Conservation (phyloP, 1,139 yeast species). For the Debaryomyces psychrophilus region DNA sequence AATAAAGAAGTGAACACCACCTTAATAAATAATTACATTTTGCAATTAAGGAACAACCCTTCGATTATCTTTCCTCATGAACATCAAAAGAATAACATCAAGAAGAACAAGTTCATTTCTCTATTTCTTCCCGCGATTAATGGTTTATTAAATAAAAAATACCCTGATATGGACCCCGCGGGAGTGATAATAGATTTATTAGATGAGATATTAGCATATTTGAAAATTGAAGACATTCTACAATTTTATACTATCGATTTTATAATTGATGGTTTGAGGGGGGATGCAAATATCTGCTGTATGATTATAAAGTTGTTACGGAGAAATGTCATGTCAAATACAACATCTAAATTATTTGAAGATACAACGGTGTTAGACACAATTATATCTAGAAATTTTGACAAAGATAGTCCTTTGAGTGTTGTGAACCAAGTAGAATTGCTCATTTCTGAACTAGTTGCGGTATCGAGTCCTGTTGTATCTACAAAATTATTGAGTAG, state of each 20-base stretch:
- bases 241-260: conserved; percentile 25
- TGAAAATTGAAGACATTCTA: conserved; percentile 24
- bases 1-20: neutral
- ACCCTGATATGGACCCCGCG: conserved; percentile 27
- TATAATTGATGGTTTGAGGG: conserved; percentile 18
- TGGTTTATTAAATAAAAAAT: conserved; percentile 15
- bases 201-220: conserved; percentile 23
- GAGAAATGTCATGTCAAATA: conserved; percentile 16
- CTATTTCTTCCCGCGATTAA: conserved; percentile 4
- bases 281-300: conserved; percentile 4
- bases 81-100: neutral
- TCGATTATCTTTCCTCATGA: neutral
- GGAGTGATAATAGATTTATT: conserved; percentile 25
- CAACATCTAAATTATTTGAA: conserved; percentile 11
- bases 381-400: conserved; percentile 8
- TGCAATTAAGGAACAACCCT: conserved; percentile 2
- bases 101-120: neutral
- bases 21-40: neutral
- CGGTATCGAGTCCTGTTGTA: conserved; percentile 5
- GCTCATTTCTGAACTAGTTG: conserved; percentile 15
- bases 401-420: conserved; percentile 15
- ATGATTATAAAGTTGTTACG: conserved; percentile 5
- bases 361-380: conserved; percentile 5
- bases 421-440: conserved; percentile 26
- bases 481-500: conserved; percentile 14